Conservation (phyloP, 257 asterid genomes). For the Lycium ferocissimum region DNA sequence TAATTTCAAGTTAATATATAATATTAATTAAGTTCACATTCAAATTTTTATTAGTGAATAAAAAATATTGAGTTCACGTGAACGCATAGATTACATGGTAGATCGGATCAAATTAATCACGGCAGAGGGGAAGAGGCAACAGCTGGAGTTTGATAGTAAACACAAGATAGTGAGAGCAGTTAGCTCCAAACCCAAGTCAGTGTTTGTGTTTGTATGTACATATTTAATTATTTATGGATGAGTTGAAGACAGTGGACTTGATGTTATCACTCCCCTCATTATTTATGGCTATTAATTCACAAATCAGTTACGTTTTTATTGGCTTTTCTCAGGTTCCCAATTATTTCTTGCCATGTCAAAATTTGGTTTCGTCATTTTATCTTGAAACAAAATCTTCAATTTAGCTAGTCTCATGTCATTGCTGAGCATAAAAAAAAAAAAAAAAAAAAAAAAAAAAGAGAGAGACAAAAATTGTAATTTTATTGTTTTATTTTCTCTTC, state of each 20-base stretch:
- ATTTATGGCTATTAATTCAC: background rate
- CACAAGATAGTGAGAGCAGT: slow-evolving; percentile 15
- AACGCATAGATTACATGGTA: background rate
- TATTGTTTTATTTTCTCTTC: background rate
- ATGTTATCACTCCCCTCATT: background rate
- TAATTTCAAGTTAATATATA: too few relatives aligned
- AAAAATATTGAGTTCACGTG: too few relatives aligned
- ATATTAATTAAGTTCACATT: too few relatives aligned
- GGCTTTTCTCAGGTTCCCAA: background rate
- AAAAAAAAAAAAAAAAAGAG: too few relatives aligned
- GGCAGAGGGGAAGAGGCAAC: slow-evolving; percentile 30
- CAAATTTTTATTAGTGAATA: too few relatives aligned
- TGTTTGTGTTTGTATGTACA: background rate
- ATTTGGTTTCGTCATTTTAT: background rate
- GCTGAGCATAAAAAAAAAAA: background rate
- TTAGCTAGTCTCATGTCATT: background rate
- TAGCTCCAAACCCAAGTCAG: background rate
- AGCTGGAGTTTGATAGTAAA: slow-evolving; percentile 27
- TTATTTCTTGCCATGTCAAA: slow-evolving; percentile 13
- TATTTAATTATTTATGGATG: background rate
- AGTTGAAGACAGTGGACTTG: background rate
- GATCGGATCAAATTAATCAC: background rate
- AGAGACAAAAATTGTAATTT: background rate
- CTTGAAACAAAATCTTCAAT: background rate
- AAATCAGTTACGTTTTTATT: slow-evolving; percentile 16